phyloP scores from a whole-genome alignment of 768 basidiomycete genomes.

The Mycena olivaceomarginata region DNA sequence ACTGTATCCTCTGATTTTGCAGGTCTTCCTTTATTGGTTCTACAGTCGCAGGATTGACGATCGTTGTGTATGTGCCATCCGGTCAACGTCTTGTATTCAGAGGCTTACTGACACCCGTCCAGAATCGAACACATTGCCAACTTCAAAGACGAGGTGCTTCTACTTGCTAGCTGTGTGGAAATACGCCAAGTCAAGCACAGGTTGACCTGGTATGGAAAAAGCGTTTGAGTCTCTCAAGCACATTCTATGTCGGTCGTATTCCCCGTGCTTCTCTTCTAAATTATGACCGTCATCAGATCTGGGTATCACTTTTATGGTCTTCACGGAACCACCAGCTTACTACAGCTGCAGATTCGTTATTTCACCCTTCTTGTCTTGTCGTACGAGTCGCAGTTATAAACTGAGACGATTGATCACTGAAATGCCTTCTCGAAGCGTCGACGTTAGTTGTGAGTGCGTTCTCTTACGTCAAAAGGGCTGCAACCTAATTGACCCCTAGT shows the following conservation, averaged over 20 bases:
- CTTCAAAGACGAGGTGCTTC: slow-evolving; percentile 27
- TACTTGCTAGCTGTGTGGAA: background rate
- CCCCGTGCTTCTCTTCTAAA: background rate
- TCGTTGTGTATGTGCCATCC: slow-evolving; percentile 8
- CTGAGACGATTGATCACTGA: background rate
- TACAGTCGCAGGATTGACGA: slow-evolving; percentile 20
- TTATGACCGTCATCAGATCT: background rate
- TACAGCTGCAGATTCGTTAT: slow-evolving; percentile 20
- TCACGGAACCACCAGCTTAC: too few species aligned
- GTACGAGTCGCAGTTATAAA: background rate
- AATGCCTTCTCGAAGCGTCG: background rate
- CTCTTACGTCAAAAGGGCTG: background rate
- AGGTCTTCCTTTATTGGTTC: background rate
- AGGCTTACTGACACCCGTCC: background rate
- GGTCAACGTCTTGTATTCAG: background rate
- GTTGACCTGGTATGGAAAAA: slow-evolving; percentile 33
- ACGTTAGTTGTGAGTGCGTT: slow-evolving; percentile 11
- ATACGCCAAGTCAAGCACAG: background rate
- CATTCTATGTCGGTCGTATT: slow-evolving; percentile 14
- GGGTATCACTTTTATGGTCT: slow-evolving; percentile 11
- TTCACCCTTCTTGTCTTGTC: slow-evolving; percentile 22
- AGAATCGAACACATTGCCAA: slow-evolving; percentile 32
- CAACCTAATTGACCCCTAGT: background rate
- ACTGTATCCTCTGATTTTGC: background rate
- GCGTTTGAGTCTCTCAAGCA: slow-evolving; percentile 15